Percentiles rank a stretch among this genome's conserved stretches.
Conservation (phyloP, 2,329 filamentous ascomycete genomes). For the Phoma sp. region DNA sequence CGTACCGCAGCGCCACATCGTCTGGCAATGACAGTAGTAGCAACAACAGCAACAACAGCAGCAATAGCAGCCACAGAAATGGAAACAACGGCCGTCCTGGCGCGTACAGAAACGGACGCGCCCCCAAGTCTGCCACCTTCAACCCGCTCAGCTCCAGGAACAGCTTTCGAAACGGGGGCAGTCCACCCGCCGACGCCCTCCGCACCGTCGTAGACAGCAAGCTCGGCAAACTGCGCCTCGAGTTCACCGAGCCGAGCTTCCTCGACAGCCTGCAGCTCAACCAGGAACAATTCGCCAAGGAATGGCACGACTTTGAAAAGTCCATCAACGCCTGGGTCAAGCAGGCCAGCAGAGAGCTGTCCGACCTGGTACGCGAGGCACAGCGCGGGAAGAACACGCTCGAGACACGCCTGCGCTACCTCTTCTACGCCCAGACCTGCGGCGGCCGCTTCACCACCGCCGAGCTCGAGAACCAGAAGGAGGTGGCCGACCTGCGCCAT, state of each 20-base stretch:
- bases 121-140: not conserved
- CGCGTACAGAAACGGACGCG: not conserved
- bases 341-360: conserved; percentile 25
- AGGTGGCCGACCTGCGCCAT: conserved; percentile 80
- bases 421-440: conserved; percentile 62
- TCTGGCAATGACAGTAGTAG: not conserved
- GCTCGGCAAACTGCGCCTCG: conserved; percentile 22
- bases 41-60: not conserved
- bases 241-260: conserved; percentile 26
- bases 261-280: conserved; percentile 39
- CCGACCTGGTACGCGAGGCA: conserved; percentile 19
- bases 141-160: conserved; percentile 1
- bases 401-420: conserved; percentile 67
- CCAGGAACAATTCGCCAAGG: conserved; percentile 27
- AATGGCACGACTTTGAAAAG: conserved; percentile 36
- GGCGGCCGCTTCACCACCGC: conserved; percentile 45
- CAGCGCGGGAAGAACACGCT: conserved; percentile 22
- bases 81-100: not conserved
- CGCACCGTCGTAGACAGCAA: conserved; percentile 16
- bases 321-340: conserved; percentile 32
- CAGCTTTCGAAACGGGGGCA: not conserved
- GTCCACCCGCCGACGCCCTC: not conserved
- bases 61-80: not conserved
- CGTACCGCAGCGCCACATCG: conserved; percentile 12
- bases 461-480: conserved; percentile 47